Evolutionary conservation across 148 eudicot species (phyloP).

Genomic region (Dysphania ambrosioides): DNA sequence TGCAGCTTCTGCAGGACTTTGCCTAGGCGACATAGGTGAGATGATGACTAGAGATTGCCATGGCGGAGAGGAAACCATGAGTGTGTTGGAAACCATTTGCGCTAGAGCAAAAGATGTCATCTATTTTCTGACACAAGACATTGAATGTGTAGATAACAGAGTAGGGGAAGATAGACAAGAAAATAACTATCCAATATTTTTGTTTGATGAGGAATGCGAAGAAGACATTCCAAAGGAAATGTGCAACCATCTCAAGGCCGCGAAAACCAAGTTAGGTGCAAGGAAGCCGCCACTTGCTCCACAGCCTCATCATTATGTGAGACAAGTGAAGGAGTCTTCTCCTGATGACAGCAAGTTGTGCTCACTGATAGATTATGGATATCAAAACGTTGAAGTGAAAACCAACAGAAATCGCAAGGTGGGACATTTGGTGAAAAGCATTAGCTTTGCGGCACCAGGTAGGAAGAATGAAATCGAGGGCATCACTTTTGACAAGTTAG

Average conservation of each 20-base stretch:
- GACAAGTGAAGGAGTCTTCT: conserved; percentile 24
- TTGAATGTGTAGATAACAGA: conserved; percentile 3
- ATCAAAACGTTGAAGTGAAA: conserved; percentile 3
- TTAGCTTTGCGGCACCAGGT: conserved; percentile 47
- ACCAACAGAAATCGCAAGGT: conserved; percentile 25
- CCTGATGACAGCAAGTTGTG: conserved; percentile 7
- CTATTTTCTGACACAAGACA: conserved; percentile 6
- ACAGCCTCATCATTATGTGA: conserved; percentile 28
- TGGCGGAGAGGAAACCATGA: conserved; percentile 63
- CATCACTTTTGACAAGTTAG: conserved; percentile 54
- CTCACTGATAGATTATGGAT: conserved; percentile 7
- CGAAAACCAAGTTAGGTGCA: conserved; percentile 16
- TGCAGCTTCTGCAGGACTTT: conserved; percentile 61
- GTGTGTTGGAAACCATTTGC: conserved; percentile 62
- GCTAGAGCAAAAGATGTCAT: conserved; percentile 44
- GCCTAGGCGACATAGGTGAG: conserved; percentile 83
- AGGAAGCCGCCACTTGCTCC: conserved; percentile 46
- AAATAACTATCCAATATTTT: conserved; percentile 35
- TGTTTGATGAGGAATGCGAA: conserved; percentile 41
- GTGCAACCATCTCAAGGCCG: conserved; percentile 17
- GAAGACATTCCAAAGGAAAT: conserved; percentile 18
- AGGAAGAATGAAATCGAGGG: conserved; percentile 44
- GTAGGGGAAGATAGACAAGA: conserved; percentile 28
- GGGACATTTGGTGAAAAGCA: conserved; percentile 41
- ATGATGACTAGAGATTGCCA: conserved; percentile 82